Percentiles rank a stretch among this genome's conserved stretches.
Conservation (phyloP, 371 early-diverging fungal genomes). For the Syncephalastrum monosporum region DNA sequence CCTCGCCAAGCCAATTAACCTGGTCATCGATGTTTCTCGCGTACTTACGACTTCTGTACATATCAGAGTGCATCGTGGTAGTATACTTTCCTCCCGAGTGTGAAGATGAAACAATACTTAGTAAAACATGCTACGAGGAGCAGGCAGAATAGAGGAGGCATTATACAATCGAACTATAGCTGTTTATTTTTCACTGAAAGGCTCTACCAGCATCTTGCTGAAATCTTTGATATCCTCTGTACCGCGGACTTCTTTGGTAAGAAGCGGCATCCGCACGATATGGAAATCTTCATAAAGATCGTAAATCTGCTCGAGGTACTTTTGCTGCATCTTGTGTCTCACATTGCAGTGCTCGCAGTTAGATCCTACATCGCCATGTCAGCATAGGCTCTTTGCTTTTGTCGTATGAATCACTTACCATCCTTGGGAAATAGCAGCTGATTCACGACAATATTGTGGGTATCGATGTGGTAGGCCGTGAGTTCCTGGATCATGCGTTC, state of each 20-base stretch:
- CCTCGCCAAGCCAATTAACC: too few relatives aligned
- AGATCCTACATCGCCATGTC: conserved; percentile 48
- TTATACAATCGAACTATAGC: too few relatives aligned
- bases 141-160: too few relatives aligned
- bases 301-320: conserved; percentile 96
- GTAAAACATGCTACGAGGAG: too few relatives aligned
- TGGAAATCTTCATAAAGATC: conserved; percentile 99
- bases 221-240: conserved; percentile 90
- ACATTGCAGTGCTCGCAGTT: conserved; percentile 96
- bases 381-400: background rate
- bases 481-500: conserved; percentile 99
- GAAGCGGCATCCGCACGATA: conserved; percentile 81
- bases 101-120: too few relatives aligned
- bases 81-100: too few relatives aligned
- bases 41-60: too few relatives aligned
- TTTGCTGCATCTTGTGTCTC: conserved; percentile 96
- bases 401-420: conserved; percentile 39
- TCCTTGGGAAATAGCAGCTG: conserved; percentile 95
- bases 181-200: conserved; percentile 34
- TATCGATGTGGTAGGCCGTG: conserved; percentile 94
- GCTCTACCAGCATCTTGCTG: conserved; percentile 87
- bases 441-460: conserved; percentile 98
- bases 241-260: conserved; percentile 97
- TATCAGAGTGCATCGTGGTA: too few relatives aligned
- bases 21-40: too few relatives aligned